Evolutionary conservation across 495 filamentous ascomycete species (phyloP).

Genomic region (Penicillium chermesinum): DNA sequence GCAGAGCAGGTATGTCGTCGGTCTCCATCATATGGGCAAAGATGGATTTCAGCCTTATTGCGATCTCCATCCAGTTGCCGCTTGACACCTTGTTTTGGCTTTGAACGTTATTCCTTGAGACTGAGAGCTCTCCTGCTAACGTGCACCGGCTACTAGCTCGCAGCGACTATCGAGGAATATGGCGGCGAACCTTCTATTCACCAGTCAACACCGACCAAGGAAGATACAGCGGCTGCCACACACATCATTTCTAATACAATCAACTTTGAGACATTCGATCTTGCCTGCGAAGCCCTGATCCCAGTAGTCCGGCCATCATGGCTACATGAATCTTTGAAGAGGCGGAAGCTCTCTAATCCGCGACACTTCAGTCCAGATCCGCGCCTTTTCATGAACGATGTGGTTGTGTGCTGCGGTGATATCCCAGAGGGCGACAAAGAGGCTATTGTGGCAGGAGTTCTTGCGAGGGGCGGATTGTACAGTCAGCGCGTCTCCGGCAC

Average conservation of each 20-base stretch:
- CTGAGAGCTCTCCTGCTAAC: background rate
- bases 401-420: conserved; percentile 70
- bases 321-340: conserved; percentile 63
- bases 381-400: conserved; percentile 78
- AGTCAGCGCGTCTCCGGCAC: conserved; percentile 59
- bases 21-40: conserved; percentile 6
- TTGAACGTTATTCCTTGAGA: no score
- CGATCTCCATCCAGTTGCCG: background rate
- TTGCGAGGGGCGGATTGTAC: conserved; percentile 84
- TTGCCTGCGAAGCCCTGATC: conserved; percentile 65
- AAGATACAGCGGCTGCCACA: conserved; percentile 57
- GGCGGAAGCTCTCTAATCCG: conserved; percentile 65
- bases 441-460: conserved; percentile 80
- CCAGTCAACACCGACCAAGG: conserved; percentile 37
- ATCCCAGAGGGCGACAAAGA: conserved; percentile 88
- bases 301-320: conserved; percentile 82
- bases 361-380: conserved; percentile 88
- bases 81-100: background rate
- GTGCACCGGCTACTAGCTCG: conserved; percentile 20
- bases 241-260: conserved; percentile 81
- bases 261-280: conserved; percentile 79
- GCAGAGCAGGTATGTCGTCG: conserved; percentile 35
- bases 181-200: conserved; percentile 49
- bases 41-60: conserved; percentile 4
- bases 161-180: conserved; percentile 41